Evolutionary conservation across 1,284 basidiomycete species (phyloP), one percentile per base, ranked within the genome.

Genomic region (Pulveroboletus sp.): DNA sequence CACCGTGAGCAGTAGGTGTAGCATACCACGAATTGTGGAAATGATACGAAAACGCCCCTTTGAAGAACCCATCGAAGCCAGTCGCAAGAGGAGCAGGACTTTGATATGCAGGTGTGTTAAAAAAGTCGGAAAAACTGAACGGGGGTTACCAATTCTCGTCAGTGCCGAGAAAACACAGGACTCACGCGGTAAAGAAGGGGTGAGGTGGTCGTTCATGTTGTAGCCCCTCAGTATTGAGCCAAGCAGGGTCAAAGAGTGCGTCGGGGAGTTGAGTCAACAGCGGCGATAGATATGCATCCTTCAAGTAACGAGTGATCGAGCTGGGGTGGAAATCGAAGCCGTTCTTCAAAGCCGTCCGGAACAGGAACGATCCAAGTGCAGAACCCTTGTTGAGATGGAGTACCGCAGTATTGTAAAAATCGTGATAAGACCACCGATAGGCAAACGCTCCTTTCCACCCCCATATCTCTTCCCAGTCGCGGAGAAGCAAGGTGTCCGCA

Each of bases 401-500:
- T 5, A 94, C 89, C 2, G 92, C 92, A 17, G 92, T 94, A 75
- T 94, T 94, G 72, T 94, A 94, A 67, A 86, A 89, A 62, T 87
- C 81, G 59, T 92, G 74, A 55, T 88, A 84, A 36, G 85, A 88
- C 92, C 92, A 94, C 4, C 91, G 81, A 69, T 94, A 95, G 5
- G 92, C 91, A 64, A 93, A 95, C 38, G 91, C 90, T 25, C 91
- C 91, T 62, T 86, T 84, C 85, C 89, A 93, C 22, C 89, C 89
- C 90, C 91, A 94, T 14, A 95, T 74, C 62, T 94, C 92, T 68
- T 93, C 91, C 92, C 92, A 95, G 68, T 95, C 92, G n/a, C 92
- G 84, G 15, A 95, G 74, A 62, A 95, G 84, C 53, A 95, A 81
- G 6, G 90, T 94, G 71, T 94, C 92, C 17, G 91, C 91, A 66